Base-by-base conservation (phyloP, 176 grass and related monocot species). In the Saccharum spontaneum region DNA sequence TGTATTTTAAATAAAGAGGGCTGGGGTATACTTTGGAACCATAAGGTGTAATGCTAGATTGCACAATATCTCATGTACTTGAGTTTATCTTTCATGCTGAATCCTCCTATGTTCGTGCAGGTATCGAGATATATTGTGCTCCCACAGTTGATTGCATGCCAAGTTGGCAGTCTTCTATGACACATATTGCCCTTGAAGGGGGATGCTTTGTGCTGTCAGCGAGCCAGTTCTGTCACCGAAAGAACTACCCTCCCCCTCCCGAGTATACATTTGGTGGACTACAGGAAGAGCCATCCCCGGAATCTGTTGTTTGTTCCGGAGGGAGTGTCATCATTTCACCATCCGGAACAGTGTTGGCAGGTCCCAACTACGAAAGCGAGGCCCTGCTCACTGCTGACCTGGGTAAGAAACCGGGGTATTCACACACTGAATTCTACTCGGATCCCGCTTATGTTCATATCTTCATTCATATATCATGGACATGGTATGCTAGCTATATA, bases 71-170 rank as follows among this genome's bases (percentile, higher is more conserved):
- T n/a, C 64, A 57, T 78, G 37, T 46, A 57, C 57, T 30, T 30
- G 52, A 49, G 40, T 83, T 88, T 20, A 46, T 78, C 33, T 82
- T 78, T 77, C 43, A 10, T 16, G 38, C 37, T 26, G n/a, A 79
- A 38, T 78, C 24, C 9, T 82, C 30, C 41, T 76, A 77, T 86
- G 67, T 54, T 80, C 65, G 39, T 90, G 39, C 66, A 99, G 97
- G 97, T 87, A 10, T 99, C 73, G 71, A 96, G 84, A 96, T 99
- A 92, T 99, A 99, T 39, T 99, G 97, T 92, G 97, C 93, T 38
- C 91, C 93, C 50, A 96, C 93, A 67, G 93, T 73, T 75, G 91
- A 99, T 77, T 66, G 4, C 17, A 75, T 67, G 89, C 81, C 86
- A 78, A 89, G 83, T 44, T 96, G 97, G 93, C 91, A 86, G 67